These are phyloP conservation scores for Termitomyces sp. DNA, from an alignment of 768 basidiomycete genomes.

Conservation along the genomic window DNA sequence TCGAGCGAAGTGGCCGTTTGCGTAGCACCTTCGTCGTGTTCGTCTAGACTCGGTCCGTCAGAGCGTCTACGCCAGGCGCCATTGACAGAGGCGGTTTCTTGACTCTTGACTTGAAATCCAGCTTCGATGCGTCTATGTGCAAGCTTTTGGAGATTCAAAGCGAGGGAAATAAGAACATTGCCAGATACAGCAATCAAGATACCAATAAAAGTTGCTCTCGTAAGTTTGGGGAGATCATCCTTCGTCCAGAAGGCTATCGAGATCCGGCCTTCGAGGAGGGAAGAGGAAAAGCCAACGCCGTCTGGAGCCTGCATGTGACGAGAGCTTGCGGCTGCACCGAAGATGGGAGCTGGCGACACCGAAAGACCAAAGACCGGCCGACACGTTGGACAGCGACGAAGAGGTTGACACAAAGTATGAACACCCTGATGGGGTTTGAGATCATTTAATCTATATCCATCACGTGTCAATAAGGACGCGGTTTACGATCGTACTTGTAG, in stretches of 20 bases:
- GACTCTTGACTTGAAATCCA: constrained; percentile 16
- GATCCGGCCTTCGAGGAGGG: constrained; percentile 1
- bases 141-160: constrained; percentile 89
- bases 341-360: neutral
- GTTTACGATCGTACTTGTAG: neutral
- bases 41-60: constrained; percentile 18
- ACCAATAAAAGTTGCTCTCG: constrained; percentile 58
- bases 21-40: constrained; percentile 19
- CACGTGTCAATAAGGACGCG: constrained; percentile 11
- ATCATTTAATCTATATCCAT: neutral
- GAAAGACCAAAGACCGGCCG: neutral
- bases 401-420: neutral
- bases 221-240: constrained; percentile 50
- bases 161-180: constrained; percentile 85
- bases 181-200: constrained; percentile 80
- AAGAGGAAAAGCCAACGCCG: neutral
- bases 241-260: constrained; percentile 5
- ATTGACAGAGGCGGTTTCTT: neutral
- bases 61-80: neutral
- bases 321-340: neutral
- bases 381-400: neutral
- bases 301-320: constrained; percentile 3
- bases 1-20: neutral
- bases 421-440: neutral
- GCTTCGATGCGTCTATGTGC: constrained; percentile 70